Conservation (phyloP, 2,329 filamentous ascomycete genomes). For the Ceratocystis destructans region DNA sequence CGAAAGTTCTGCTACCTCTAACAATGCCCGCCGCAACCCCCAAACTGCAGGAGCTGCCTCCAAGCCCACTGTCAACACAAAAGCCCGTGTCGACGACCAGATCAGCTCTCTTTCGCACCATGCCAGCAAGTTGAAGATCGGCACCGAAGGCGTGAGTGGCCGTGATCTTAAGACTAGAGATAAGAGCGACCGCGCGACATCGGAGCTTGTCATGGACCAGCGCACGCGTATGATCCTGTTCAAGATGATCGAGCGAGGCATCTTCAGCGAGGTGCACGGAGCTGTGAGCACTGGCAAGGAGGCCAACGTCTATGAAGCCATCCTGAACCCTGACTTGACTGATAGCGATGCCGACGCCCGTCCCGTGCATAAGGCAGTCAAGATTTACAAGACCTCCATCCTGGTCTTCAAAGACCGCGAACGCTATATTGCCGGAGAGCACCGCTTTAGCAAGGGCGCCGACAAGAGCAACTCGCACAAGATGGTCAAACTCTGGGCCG, state of each 20-base stretch:
- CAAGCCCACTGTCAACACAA: conserved; percentile 66
- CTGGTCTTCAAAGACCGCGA: conserved; percentile 96
- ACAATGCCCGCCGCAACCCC: conserved; percentile 16
- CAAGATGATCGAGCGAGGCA: conserved; percentile 85
- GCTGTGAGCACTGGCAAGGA: conserved; percentile 95
- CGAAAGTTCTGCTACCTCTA: not conserved
- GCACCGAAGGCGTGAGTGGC: conserved; percentile 20
- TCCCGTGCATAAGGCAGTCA: conserved; percentile 70
- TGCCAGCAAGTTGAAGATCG: conserved; percentile 61
- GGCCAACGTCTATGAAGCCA: conserved; percentile 91
- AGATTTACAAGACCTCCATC: conserved; percentile 98
- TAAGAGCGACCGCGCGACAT: conserved; percentile 85
- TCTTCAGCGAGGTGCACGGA: conserved; percentile 84
- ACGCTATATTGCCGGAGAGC: conserved; percentile 89
- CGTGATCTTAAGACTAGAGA: conserved; percentile 52
- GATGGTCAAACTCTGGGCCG: conserved; percentile 98
- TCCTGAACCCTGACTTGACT: conserved; percentile 46
- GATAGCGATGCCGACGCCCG: conserved; percentile 40
- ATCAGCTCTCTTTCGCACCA: conserved; percentile 73
- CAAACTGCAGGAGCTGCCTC: conserved; percentile 14
- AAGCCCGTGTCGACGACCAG: conserved; percentile 71
- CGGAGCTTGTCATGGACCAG: conserved; percentile 86
- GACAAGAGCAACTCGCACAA: conserved; percentile 90
- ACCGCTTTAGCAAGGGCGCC: conserved; percentile 77
- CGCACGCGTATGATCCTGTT: conserved; percentile 89